Evolutionary conservation across 495 filamentous ascomycete species (phyloP).

Genomic region (Aspergillus funiculosus): DNA sequence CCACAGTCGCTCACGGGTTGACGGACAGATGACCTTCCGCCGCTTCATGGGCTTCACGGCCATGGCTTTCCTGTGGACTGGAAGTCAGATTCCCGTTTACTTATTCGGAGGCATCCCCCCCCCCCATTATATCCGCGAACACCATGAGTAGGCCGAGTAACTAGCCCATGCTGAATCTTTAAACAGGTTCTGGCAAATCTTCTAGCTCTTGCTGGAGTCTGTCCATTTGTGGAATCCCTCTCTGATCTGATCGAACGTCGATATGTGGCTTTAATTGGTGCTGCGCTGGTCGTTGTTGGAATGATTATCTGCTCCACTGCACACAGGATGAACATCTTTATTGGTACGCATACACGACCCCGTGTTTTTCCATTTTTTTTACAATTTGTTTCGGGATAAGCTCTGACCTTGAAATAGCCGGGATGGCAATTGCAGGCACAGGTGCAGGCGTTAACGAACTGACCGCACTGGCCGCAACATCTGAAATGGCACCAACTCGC

Average conservation of each 20-base stretch:
- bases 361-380: constrained; percentile 3
- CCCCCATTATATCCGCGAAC: constrained; percentile 55
- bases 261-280: constrained; percentile 59
- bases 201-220: constrained; percentile 60
- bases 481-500: constrained; percentile 62
- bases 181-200: constrained; percentile 55
- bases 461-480: constrained; percentile 62
- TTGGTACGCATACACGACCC: constrained; percentile 46
- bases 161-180: neutral
- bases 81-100: constrained; percentile 59
- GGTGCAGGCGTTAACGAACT: constrained; percentile 61
- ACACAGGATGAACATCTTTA: constrained; percentile 61
- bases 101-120: constrained; percentile 58
- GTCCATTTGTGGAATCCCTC: constrained; percentile 65
- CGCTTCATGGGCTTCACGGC: constrained; percentile 55
- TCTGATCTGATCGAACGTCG: constrained; percentile 66
- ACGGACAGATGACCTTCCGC: constrained; percentile 48
- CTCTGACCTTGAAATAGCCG: constrained; percentile 35
- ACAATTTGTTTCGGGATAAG: constrained; percentile 24
- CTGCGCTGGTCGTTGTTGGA: constrained; percentile 54
- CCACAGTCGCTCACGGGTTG: neutral
- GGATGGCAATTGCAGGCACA: constrained; percentile 57
- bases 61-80: constrained; percentile 63
- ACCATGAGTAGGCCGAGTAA: constrained; percentile 61
- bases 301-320: constrained; percentile 62